A percentile compares a stretch with the other conserved stretches of the same genome.
These are phyloP conservation scores for Amanita muscaria DNA, from an alignment of 768 basidiomycete genomes.

Conservation along the genomic window DNA sequence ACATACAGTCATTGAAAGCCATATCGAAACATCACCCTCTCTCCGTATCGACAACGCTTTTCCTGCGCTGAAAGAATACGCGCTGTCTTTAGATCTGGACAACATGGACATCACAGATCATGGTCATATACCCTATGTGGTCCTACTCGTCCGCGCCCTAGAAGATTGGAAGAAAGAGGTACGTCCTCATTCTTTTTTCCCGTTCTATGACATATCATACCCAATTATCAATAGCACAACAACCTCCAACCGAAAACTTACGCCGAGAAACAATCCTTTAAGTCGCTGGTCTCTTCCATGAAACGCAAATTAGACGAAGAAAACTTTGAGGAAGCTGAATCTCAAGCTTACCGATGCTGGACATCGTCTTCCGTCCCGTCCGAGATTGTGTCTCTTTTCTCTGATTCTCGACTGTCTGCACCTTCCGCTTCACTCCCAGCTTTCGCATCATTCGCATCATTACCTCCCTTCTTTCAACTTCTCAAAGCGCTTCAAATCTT, in stretches of 20 bases:
- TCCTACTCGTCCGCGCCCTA: constrained; percentile 76
- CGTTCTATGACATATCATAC: neutral
- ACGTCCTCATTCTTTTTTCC: constrained; percentile 16
- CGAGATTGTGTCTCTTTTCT: constrained; percentile 57
- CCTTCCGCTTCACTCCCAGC: constrained; percentile 3
- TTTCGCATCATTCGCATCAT: neutral
- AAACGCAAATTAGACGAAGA: constrained; percentile 82
- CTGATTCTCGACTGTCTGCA: constrained; percentile 39
- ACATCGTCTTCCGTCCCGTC: constrained; percentile 51
- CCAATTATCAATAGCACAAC: constrained; percentile 47
- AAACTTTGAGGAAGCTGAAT: constrained; percentile 92
- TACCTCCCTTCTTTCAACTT: constrained; percentile 68
- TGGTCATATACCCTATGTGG: constrained; percentile 82
- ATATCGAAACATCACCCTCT: constrained; percentile 65
- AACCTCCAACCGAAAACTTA: constrained; percentile 48
- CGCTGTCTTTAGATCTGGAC: constrained; percentile 61
- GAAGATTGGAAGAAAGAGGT: constrained; percentile 79
- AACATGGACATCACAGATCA: constrained; percentile 85
- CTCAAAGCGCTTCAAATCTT: constrained; percentile 67
- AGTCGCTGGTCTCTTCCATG: constrained; percentile 50
- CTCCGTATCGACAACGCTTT: constrained; percentile 88
- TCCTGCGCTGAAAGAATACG: constrained; percentile 68
- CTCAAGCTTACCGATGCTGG: constrained; percentile 81
- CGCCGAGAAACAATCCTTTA: constrained; percentile 74
- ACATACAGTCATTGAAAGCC: constrained; percentile 73